Percentiles rank a stretch among this genome's conserved stretches.
phyloP scores from a whole-genome alignment of 1,284 basidiomycete species.

The Apiotrichum sp. region DNA sequence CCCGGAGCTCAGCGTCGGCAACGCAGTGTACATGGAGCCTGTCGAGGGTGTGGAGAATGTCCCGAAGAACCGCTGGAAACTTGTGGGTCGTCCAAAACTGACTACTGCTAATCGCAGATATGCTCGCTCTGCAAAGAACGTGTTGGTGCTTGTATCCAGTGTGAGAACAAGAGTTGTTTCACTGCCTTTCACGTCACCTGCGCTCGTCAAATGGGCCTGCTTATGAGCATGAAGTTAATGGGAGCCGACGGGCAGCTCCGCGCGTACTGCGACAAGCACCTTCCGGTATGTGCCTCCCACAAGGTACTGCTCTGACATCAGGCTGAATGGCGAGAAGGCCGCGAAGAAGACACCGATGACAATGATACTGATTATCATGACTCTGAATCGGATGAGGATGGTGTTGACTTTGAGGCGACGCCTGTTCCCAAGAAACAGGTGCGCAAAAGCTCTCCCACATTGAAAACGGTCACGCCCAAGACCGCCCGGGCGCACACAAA shows the following conservation, averaged over 20 bases:
- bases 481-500: conserved; percentile 53
- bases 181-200: conserved; percentile 94
- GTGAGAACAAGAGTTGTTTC: conserved; percentile 84
- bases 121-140: conserved; percentile 79
- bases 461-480: conserved; percentile 43
- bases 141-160: conserved; percentile 93
- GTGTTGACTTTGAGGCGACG: conserved; percentile 37
- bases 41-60: conserved; percentile 85
- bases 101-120: conserved; percentile 51
- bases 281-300: conserved; percentile 58
- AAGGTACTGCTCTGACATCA: conserved; percentile 6
- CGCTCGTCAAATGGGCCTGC: conserved; percentile 72
- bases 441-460: conserved; percentile 14
- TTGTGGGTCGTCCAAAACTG: conserved; percentile 55
- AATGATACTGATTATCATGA: conserved; percentile 30
- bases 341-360: conserved; percentile 30
- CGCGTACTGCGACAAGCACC: conserved; percentile 80
- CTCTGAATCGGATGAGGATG: conserved; percentile 32
- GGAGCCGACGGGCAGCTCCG: conserved; percentile 52
- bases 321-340: conserved; percentile 16
- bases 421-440: conserved; percentile 8
- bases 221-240: conserved; percentile 80
- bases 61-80: conserved; percentile 86
- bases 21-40: conserved; percentile 98
- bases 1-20: conserved; percentile 88